Base-by-base conservation (phyloP, 495 filamentous ascomycete genomes). In the Friedmanniomyces endolithicus region DNA sequence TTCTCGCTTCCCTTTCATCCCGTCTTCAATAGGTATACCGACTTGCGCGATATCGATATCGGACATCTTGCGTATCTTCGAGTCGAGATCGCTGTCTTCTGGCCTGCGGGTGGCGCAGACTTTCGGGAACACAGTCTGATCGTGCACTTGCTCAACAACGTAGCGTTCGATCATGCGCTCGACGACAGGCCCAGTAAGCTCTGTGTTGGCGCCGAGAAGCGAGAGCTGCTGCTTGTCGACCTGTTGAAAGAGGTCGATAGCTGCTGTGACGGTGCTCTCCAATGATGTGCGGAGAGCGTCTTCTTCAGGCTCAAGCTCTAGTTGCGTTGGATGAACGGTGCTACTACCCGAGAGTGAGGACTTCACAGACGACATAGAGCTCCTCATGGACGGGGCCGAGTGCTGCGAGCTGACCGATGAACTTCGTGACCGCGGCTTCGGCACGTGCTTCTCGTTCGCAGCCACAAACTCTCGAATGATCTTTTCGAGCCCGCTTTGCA, bases 171-270 rank as follows among this genome's bases (percentile, higher is more conserved):
- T 94, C 54, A 96, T 76, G 27, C 86, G 80, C 68, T 99, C 94
- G 11, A 97, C 90, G 20, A 89, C 67, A 14, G 88, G 87, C 0
- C 92, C 94, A 1, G 94, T 97, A 16, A 99, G 73, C 58, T 96
- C 88, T 2, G 94, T 99, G 3, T 88, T 94, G 8, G 90, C 84
- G 8, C 88, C 94, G 16, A 99, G 78, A 22, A 90, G 76, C 14
- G 90, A 94, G 41, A 99, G 71, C 65, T 97, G 94, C 56, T 94
- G 86, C 62, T 95, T 95, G 61, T 99, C 94, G 17, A 97, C 90
- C 44, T 82, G 78, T 61, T 96, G 88, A 57, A 99, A 99, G 1
- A 97, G 75, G 67, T 97, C 94, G 59, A 96, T 95, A 0, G 90
- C 92, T 12, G 85, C 82, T 6, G 88, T 95, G 17, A 99, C 87